Conservation (phyloP, 2,329 filamentous ascomycete genomes). For the Knufia fluminis region DNA sequence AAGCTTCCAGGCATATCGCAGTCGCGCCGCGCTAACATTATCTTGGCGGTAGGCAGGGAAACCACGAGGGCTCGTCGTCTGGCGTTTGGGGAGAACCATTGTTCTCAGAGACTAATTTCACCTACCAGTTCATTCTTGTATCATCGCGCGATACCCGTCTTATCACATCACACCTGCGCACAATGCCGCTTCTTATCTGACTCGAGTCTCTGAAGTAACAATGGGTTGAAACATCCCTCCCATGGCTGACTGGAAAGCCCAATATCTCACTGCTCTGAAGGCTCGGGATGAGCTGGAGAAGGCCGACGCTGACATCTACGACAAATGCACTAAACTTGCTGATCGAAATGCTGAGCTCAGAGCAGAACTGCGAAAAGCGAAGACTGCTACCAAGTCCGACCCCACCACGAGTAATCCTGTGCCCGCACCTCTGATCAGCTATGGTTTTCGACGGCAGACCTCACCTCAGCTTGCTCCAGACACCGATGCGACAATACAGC, state of each 20-base stretch:
- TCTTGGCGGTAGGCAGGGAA: not conserved
- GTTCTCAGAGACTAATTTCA: too few species aligned
- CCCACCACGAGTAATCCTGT: constrained; percentile 21
- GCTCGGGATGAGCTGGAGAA: constrained; percentile 62
- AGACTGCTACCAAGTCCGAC: constrained; percentile 56
- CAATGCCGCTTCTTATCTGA: not conserved
- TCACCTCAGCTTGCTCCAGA: constrained; percentile 23
- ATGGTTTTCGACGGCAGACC: constrained; percentile 11
- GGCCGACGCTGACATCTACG: constrained; percentile 58
- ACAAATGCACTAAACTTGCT: constrained; percentile 54
- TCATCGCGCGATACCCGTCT: too few species aligned
- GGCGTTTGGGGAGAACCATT: too few species aligned
- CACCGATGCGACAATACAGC: constrained; percentile 28
- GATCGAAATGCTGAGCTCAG: constrained; percentile 22
- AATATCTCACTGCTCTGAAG: constrained; percentile 67
- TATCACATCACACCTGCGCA: not conserved
- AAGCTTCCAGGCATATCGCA: not conserved
- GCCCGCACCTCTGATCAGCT: constrained; percentile 22
- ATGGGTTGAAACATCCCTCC: constrained; percentile 5
- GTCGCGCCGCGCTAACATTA: not conserved
- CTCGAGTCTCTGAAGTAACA: not conserved
- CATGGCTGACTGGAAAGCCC: constrained; percentile 67
- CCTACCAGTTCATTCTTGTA: too few species aligned
- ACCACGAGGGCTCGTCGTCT: too few species aligned
- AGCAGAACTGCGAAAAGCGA: constrained; percentile 32